phyloP scores from a whole-genome alignment of 2,329 filamentous ascomycete genomes.

The Drechslera avenae region DNA sequence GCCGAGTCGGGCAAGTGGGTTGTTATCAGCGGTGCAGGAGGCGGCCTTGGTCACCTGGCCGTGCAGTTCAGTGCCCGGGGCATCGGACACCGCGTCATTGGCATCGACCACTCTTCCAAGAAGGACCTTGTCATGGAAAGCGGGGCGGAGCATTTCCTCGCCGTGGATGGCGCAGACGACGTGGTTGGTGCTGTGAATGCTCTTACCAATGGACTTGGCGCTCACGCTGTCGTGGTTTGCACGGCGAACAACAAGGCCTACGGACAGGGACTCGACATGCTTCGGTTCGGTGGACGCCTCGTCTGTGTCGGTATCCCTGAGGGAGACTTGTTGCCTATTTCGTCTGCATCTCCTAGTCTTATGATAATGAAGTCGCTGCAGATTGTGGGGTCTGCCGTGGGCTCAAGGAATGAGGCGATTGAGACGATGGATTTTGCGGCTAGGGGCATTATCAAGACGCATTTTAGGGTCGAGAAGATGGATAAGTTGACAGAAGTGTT shows the following conservation, averaged over 20 bases:
- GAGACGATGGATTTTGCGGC: constrained; percentile 55
- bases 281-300: constrained; percentile 53
- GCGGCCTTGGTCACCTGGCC: constrained; percentile 68
- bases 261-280: constrained; percentile 46
- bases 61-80: constrained; percentile 65
- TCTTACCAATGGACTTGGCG: constrained; percentile 63
- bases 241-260: constrained; percentile 57
- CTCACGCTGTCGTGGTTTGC: constrained; percentile 64
- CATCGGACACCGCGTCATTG: constrained; percentile 68
- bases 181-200: constrained; percentile 62
- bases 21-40: constrained; percentile 62
- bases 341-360: constrained; percentile 47
- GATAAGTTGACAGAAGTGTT: constrained; percentile 54
- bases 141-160: constrained; percentile 71
- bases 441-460: constrained; percentile 53
- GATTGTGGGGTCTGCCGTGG: constrained; percentile 55
- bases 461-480: constrained; percentile 54
- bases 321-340: constrained; percentile 54
- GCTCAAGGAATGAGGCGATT: constrained; percentile 55
- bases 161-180: constrained; percentile 60
- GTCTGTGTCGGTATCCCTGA: constrained; percentile 57
- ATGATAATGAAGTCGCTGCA: constrained; percentile 51
- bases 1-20: constrained; percentile 66
- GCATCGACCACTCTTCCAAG: constrained; percentile 68
- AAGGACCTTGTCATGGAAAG: constrained; percentile 64